Evolutionary conservation across 2,329 filamentous ascomycete genomes (phyloP).

Genomic region (Aciculosporium take): DNA sequence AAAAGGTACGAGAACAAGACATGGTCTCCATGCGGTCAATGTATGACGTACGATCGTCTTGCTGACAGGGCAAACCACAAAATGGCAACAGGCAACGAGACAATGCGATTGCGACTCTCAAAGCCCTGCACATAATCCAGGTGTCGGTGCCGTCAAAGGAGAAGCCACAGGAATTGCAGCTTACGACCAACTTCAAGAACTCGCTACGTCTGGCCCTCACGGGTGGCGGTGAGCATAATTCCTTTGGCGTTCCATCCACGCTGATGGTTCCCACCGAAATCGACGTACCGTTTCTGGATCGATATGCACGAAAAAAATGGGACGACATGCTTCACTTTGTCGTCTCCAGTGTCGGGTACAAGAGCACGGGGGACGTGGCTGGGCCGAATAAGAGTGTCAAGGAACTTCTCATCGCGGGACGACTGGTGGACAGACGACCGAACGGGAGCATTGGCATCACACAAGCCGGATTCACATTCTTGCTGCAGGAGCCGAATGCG

Average conservation of each 20-base stretch:
- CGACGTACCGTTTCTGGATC: conserved; percentile 61
- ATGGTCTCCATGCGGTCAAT: neutral
- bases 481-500: conserved; percentile 87
- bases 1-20: conserved; percentile 20
- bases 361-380: conserved; percentile 29
- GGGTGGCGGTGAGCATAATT: conserved; percentile 70
- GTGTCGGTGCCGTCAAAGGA: conserved; percentile 47
- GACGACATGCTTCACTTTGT: conserved; percentile 94
- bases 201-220: conserved; percentile 79
- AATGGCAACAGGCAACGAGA: conserved; percentile 52
- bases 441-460: conserved; percentile 69
- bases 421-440: conserved; percentile 54
- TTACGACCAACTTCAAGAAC: conserved; percentile 68
- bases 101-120: conserved; percentile 66
- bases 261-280: conserved; percentile 48
- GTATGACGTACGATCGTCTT: neutral
- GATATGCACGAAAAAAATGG: conserved; percentile 80
- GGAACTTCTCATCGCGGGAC: conserved; percentile 64
- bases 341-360: conserved; percentile 58
- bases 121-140: conserved; percentile 72
- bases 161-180: conserved; percentile 54
- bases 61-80: conserved; percentile 1
- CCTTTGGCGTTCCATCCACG: conserved; percentile 75
- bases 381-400: conserved; percentile 66
- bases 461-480: conserved; percentile 82